Base-by-base conservation (phyloP, 306 rosid genomes). In the Ormosia emarginata region DNA sequence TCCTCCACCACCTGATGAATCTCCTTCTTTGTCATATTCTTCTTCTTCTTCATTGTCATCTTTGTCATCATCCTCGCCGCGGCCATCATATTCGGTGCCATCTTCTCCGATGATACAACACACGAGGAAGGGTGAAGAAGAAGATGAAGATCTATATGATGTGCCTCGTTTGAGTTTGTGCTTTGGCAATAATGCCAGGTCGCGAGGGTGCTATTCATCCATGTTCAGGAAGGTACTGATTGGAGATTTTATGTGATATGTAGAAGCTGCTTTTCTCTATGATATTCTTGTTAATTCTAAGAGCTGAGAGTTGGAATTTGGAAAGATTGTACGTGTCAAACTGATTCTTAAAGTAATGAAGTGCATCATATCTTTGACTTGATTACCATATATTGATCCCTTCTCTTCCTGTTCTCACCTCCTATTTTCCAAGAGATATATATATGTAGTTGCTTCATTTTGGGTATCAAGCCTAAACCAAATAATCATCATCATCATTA, bases 201-300 rank as follows among this genome's bases (percentile, higher is more conserved):
- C 81, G 3, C 17, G 87, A 88, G 89, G 91, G 69, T 77, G 83
- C 18, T 91, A 68, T 58, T 84, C 93, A 4, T 81, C 84, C 64
- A 79, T 91, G 67, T 75, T 84, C 82, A 91, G 87, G 91, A 91
- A 91, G 91, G 84, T 84, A 47, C 47, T 91, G 55, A 65, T 84
- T 41, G 79, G 89, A 74, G 83, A 84, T 74, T 70, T 68, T 65
- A 52, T 77, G 81, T 89, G 71, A 85, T 74, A 4, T 33, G 18
- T 32, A 17, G 41, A 43, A 62, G 63, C 3, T 36, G 58, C 14
- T 68, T 33, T 34, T 12, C 34, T 66, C 18, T 29, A 4, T 17
- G 75, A 32, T 53, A 32, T 53, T 44, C 36, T 68, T 66, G 71
- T 58, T 49, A 58, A 44, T 43, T 39, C 8, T 56, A 75, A 73